Conservation (phyloP, 768 basidiomycete genomes). For the Pleurotus giganteus region DNA sequence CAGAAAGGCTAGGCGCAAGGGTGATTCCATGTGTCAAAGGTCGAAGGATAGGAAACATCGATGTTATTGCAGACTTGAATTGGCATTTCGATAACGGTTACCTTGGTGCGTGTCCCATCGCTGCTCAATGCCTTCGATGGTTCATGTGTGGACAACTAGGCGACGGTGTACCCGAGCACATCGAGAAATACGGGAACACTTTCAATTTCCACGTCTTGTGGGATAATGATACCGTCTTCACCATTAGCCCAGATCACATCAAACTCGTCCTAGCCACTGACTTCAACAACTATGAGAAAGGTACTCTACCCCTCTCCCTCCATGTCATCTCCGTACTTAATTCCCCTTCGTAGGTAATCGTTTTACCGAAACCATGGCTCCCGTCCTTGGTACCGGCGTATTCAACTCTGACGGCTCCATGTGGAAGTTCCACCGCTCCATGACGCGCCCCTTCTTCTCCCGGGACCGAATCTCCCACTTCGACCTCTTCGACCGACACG, state of each 20-base stretch:
- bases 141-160: slow-evolving; percentile 23
- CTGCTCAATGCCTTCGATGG: background rate
- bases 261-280: slow-evolving; percentile 17
- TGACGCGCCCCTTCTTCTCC: slow-evolving; percentile 65
- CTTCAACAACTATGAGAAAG: slow-evolving; percentile 16
- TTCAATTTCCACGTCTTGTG: slow-evolving; percentile 47
- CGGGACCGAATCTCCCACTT: slow-evolving; percentile 59
- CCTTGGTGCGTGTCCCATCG: slow-evolving; percentile 35
- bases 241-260: slow-evolving; percentile 15
- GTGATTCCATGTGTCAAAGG: slow-evolving; percentile 37
- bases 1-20: slow-evolving; percentile 44
- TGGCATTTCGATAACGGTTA: slow-evolving; percentile 43
- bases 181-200: slow-evolving; percentile 37
- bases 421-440: slow-evolving; percentile 65
- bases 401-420: slow-evolving; percentile 68
- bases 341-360: background rate
- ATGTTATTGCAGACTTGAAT: slow-evolving; percentile 36
- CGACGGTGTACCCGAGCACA: slow-evolving; percentile 37
- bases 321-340: background rate
- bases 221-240: slow-evolving; percentile 26
- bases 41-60: slow-evolving; percentile 41
- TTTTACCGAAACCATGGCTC: slow-evolving; percentile 40
- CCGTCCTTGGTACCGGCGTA: slow-evolving; percentile 60
- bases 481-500: slow-evolving; percentile 57
- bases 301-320: background rate